Evolutionary conservation across 768 basidiomycete species (phyloP), one percentile per base, ranked within the genome.

Genomic region (Phanerochaete sordida): DNA sequence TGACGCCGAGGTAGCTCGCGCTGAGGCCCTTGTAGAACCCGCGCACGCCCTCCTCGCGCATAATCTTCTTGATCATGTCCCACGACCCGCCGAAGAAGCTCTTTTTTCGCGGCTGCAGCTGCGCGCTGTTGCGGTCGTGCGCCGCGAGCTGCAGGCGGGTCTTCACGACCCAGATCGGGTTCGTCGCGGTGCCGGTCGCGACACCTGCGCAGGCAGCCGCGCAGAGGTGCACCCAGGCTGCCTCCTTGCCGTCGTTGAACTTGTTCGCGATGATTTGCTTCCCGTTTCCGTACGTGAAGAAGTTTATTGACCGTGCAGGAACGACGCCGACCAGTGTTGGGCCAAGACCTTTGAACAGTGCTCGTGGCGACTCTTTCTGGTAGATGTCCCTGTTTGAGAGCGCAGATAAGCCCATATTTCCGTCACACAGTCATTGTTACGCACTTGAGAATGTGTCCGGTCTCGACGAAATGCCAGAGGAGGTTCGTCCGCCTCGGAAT

Each of bases 131-230:
- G 21, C 46, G 50, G 30, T 59, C 26, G 23, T 64, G 52, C n/a
- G 78, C 73, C 2, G 74, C 76, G 16, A 99, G 84, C 70, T 99
- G 97, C 56, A 99, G 68, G 7, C 96, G 87, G 46, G 97, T 99
- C 74, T 98, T 99, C 62, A 99, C 93, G 49, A 99, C 97, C 97
- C 97, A 99, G 26, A 99, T 96, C 0, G 97, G 97, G 72, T 99
- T 99, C 23, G 97, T 98, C 12, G 86, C 93, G 0, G 93, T 88
- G 4, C 95, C 84, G 0, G 97, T 99, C 31, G 80, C 78, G 64
- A 98, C 77, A 0, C 96, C 95, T 1, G 96, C 96, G 11, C 86
- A 69, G 0, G 92, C 90, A 0, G 95, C 97, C 0, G 96, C 91
- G 1, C 78, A 62, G 24, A 98, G 85, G 72, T 98, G 95, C 0